A percentile compares a stretch with the other conserved stretches of the same genome.
Conservation (phyloP, 345 rosid species). For the Noccaea caerulescens region DNA sequence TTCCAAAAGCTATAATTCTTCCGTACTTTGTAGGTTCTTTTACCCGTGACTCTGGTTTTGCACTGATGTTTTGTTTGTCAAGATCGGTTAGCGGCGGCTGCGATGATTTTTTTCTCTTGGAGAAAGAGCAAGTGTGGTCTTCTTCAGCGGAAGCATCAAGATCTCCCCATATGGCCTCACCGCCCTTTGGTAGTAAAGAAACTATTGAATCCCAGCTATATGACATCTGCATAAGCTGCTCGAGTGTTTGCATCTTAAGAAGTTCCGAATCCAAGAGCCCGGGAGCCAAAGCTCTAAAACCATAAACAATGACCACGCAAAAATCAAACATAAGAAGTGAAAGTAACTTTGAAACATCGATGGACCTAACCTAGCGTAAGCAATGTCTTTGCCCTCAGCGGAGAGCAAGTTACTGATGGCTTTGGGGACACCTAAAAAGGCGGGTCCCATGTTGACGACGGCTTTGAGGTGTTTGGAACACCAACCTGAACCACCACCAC, state of each 20-base stretch:
- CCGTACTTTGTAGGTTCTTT: slow-evolving; percentile 59
- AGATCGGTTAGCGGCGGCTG: slow-evolving; percentile 32
- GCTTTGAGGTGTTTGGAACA: slow-evolving; percentile 72
- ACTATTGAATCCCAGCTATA: slow-evolving; percentile 78
- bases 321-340: slow-evolving; percentile 1
- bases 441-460: slow-evolving; percentile 65
- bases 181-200: slow-evolving; percentile 78
- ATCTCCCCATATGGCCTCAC: slow-evolving; percentile 77
- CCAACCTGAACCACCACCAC: slow-evolving; percentile 74
- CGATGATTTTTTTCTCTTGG: slow-evolving; percentile 46
- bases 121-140: slow-evolving; percentile 45
- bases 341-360: not conserved
- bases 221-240: slow-evolving; percentile 60
- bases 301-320: slow-evolving; percentile 5
- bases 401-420: slow-evolving; percentile 62
- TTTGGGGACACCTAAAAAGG: slow-evolving; percentile 76
- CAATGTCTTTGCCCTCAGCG: slow-evolving; percentile 61
- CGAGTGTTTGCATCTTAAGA: slow-evolving; percentile 61
- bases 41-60: slow-evolving; percentile 40
- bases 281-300: slow-evolving; percentile 58
- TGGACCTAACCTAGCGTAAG: slow-evolving; percentile 53
- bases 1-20: slow-evolving; percentile 69
- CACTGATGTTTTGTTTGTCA: slow-evolving; percentile 41
- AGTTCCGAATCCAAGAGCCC: slow-evolving; percentile 58
- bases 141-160: slow-evolving; percentile 70